phyloP scores from a whole-genome alignment of 2,329 filamentous ascomycete genomes.

The Dendrostoma leiphaemia region DNA sequence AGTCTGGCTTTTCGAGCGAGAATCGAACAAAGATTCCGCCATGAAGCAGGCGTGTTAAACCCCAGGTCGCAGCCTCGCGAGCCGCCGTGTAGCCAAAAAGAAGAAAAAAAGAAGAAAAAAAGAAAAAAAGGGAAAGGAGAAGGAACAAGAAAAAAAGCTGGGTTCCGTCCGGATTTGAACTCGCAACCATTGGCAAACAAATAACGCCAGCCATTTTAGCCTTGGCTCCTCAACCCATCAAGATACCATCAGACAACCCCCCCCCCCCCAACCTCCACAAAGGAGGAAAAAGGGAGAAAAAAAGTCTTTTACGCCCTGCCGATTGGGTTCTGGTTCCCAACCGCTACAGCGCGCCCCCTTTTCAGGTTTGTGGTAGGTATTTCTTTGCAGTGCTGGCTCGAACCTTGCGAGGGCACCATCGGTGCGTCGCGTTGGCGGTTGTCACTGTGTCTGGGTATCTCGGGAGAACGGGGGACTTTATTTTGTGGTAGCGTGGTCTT shows the following conservation, averaged over 20 bases:
- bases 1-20: no score
- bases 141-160: no score
- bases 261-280: no score
- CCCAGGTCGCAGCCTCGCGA: neutral
- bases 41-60: no score
- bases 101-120: neutral
- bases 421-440: neutral
- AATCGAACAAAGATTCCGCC: no score
- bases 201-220: no score
- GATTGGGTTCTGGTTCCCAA: neutral
- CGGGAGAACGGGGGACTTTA: neutral
- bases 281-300: neutral
- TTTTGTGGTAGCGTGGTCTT: neutral
- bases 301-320: neutral
- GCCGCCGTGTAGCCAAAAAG: no score
- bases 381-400: slow-evolving; percentile 3
- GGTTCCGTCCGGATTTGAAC: no score
- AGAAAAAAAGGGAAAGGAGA: no score
- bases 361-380: neutral
- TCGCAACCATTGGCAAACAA: no score
- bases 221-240: no score
- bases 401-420: neutral
- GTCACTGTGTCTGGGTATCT: slow-evolving; percentile 1
- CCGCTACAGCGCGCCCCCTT: neutral
- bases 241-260: no score